A percentile compares a stretch with the other conserved stretches of the same genome.
Evolutionary conservation across 805 yeast genomes (phyloP).

Genomic region (Metschnikowia chrysomelidarum): DNA sequence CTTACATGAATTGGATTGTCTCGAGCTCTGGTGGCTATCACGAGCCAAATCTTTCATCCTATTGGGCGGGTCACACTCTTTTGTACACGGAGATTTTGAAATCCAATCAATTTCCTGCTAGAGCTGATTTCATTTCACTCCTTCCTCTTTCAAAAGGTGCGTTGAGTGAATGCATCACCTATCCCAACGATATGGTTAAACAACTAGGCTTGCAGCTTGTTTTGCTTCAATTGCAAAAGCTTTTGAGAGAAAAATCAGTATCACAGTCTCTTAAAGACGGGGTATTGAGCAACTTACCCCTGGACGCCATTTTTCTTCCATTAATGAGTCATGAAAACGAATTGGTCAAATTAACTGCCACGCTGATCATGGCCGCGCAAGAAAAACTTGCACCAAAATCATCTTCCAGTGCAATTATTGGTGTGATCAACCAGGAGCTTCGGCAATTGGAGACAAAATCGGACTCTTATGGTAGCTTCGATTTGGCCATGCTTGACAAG

Average conservation of each 20-base stretch:
- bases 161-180: slow-evolving; percentile 53
- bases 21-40: slow-evolving; percentile 62
- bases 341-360: slow-evolving; percentile 46
- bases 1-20: slow-evolving; percentile 58
- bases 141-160: slow-evolving; percentile 57
- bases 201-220: slow-evolving; percentile 66
- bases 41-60: slow-evolving; percentile 76
- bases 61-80: slow-evolving; percentile 76
- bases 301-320: slow-evolving; percentile 36
- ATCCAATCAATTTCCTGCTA: slow-evolving; percentile 50
- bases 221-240: slow-evolving; percentile 50
- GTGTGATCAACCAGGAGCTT: slow-evolving; percentile 9
- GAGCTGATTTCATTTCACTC: slow-evolving; percentile 60
- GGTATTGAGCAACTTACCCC: slow-evolving; percentile 42
- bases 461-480: slow-evolving; percentile 46
- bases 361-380: slow-evolving; percentile 42
- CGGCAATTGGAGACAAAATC: slow-evolving; percentile 3
- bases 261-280: slow-evolving; percentile 27
- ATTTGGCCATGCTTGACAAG: slow-evolving; percentile 56
- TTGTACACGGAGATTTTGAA: slow-evolving; percentile 56
- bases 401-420: slow-evolving; percentile 18
- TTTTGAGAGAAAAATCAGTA: slow-evolving; percentile 22
- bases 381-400: slow-evolving; percentile 20
- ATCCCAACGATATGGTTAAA: slow-evolving; percentile 48
- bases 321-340: slow-evolving; percentile 43